Evolutionary conservation across 129 eudicot genomes (phyloP).

Genomic region (Erigeron canadensis): DNA sequence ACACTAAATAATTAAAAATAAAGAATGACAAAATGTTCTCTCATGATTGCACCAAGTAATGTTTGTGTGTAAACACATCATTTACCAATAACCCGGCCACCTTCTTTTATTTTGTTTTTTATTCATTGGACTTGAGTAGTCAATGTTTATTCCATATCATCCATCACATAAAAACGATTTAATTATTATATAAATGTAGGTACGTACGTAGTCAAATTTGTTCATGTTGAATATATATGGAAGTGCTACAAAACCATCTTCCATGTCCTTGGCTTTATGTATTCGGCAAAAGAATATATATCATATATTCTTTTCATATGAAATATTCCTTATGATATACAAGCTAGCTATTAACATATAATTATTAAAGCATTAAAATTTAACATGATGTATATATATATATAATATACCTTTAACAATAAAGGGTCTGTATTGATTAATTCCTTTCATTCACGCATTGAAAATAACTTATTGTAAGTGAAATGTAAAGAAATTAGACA

Average conservation of each 20-base stretch:
- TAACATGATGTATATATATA: too few relatives aligned
- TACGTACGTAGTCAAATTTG: constrained; percentile 15
- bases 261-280: constrained; percentile 29
- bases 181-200: neutral
- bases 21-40: neutral
- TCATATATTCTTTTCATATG: neutral
- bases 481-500: too few relatives aligned
- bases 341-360: neutral
- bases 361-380: neutral
- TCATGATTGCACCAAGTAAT: neutral
- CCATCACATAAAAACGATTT: neutral
- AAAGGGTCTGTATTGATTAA: too few relatives aligned
- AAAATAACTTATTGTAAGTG: too few relatives aligned
- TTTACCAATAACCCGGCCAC: constrained; percentile 15
- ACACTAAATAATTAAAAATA: neutral
- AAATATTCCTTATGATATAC: neutral
- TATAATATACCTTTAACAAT: too few relatives aligned
- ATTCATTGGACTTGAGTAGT: constrained; percentile 14
- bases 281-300: neutral
- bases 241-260: constrained; percentile 33
- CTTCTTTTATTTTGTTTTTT: constrained; percentile 5
- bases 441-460: too few relatives aligned
- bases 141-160: constrained; percentile 17
- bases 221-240: constrained; percentile 12
- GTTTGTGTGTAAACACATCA: constrained; percentile 19